Conservation (phyloP, 2,329 filamentous ascomycete genomes). For the Trichophaea hybrida region DNA sequence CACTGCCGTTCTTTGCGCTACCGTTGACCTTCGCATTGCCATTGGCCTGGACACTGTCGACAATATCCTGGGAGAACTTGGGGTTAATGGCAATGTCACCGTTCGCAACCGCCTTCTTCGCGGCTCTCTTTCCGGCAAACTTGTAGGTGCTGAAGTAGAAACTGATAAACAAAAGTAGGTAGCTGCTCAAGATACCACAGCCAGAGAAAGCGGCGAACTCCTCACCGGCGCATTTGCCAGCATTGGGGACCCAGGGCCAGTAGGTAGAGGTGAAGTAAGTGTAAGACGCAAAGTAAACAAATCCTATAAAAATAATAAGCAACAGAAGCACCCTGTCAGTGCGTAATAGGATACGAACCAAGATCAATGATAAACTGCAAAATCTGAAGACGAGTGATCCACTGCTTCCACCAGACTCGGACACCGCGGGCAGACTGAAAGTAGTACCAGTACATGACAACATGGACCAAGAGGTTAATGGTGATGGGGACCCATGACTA, state of each 20-base stretch:
- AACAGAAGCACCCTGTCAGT: slow-evolving; percentile 5
- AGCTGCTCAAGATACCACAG: slow-evolving; percentile 82
- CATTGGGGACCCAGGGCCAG: slow-evolving; percentile 70
- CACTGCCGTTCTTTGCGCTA: slow-evolving; percentile 37
- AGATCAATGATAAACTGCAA: slow-evolving; percentile 94
- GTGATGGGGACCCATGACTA: slow-evolving; percentile 81
- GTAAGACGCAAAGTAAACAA: slow-evolving; percentile 98
- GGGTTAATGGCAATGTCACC: slow-evolving; percentile 64
- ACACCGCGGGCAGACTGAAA: slow-evolving; percentile 95
- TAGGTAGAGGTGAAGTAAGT: slow-evolving; percentile 93
- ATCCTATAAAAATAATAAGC: slow-evolving; percentile 42
- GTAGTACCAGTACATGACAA: slow-evolving; percentile 99
- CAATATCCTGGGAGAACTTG: slow-evolving; percentile 53
- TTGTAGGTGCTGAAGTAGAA: slow-evolving; percentile 98
- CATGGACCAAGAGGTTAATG: slow-evolving; percentile 85
- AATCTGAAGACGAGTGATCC: slow-evolving; percentile 95
- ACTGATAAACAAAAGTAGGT: slow-evolving; percentile 94
- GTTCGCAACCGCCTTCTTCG: slow-evolving; percentile 58
- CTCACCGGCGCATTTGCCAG: slow-evolving; percentile 79
- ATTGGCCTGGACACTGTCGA: slow-evolving; percentile 37
- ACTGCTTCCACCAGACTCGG: slow-evolving; percentile 99
- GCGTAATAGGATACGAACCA: slow-evolving; percentile 42
- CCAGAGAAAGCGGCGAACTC: slow-evolving; percentile 91
- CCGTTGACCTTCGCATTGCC: slow-evolving; percentile 37
- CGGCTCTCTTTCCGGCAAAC: slow-evolving; percentile 65